Base-by-base conservation (phyloP, 768 basidiomycete genomes). In the Russula sp. region DNA sequence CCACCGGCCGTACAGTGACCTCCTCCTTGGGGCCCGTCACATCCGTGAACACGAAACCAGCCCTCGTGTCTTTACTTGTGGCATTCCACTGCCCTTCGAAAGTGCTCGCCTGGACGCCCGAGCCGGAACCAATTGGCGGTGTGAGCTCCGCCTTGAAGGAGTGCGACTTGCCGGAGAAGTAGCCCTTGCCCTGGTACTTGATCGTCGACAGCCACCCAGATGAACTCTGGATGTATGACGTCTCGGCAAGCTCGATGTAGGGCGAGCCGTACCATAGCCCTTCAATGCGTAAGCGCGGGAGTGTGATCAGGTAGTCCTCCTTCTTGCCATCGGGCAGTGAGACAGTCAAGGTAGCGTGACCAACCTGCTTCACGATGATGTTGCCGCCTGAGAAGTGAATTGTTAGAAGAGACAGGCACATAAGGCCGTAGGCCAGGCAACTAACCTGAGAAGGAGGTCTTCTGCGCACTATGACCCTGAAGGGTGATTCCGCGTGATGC, bases 131-230 rank as follows among this genome's bases (percentile, higher is more conserved):
- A 16, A 65, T 60, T 45, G 82, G 78, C 11, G 82, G 82, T 0
- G 79, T 71, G n/a, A 93, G 72, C 1, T 79, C 79, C 10, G 96
- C 93, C 73, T 93, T 95, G 83, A 94, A 97, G 3, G 85, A 78
- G 76, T 99, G 96, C 4, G 91, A 84, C 73, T 93, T 95, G 58
- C 96, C 95, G 39, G 85, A 83, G 72, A 98, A 92, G 76, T 95
- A 98, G 32, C 95, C 96, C 70, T 92, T 93, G 73, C 95, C 96
- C 71, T 93, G 93, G 80, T 96, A 98, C 66, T 96, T 59, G 66
- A 84, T 83, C 62, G 77, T 76, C 10, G 81, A 78, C 25, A 79
- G 70, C 76, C 76, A 86, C 18, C 87, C 87, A 22, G 81, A 78
- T n/a, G 81, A 81, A 34, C 75, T 76, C 68, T 83, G 81, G 71